Percentiles rank a stretch among this genome's conserved stretches.
Conservation (phyloP, 2,329 filamentous ascomycete species). For the Aulographum hederae region DNA sequence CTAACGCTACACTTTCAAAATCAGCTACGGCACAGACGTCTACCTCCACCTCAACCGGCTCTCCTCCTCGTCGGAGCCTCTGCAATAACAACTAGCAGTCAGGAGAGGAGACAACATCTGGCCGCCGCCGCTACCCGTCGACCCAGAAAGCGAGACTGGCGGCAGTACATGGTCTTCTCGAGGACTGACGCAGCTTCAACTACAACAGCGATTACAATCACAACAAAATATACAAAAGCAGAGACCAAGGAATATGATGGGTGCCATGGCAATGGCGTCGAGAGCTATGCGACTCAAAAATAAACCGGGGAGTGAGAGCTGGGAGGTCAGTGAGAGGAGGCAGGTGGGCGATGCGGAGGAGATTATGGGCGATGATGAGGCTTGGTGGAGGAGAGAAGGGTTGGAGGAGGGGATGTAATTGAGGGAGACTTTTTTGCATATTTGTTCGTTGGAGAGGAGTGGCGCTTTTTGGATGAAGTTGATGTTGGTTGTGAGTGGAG, state of each 20-base stretch:
- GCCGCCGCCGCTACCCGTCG: conserved; percentile 21
- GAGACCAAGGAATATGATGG: neutral
- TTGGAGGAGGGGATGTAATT: conserved; percentile 31
- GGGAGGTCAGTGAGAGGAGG: conserved; percentile 69
- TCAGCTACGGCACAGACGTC: conserved; percentile 89
- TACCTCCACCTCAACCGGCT: conserved; percentile 95
- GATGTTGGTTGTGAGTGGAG: too few relatives aligned
- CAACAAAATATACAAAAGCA: too few relatives aligned
- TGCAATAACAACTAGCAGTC: conserved; percentile 85
- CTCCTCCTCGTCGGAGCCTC: conserved; percentile 84
- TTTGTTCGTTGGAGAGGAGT: too few relatives aligned
- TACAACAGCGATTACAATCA: too few relatives aligned
- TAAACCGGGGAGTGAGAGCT: conserved; percentile 26
- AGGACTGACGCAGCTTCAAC: conserved; percentile 37
- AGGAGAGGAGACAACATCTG: conserved; percentile 51
- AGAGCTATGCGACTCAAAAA: conserved; percentile 49
- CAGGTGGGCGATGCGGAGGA: conserved; percentile 80
- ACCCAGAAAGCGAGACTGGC: too few relatives aligned
- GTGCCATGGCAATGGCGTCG: conserved; percentile 17
- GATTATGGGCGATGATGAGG: conserved; percentile 31
- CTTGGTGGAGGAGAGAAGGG: conserved; percentile 29
- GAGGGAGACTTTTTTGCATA: too few relatives aligned
- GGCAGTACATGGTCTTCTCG: too few relatives aligned
- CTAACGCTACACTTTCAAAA: conserved; percentile 8
- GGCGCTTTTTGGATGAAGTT: too few relatives aligned